These are phyloP conservation scores for Mastigamoeba balamuthi DNA, from an alignment of 78 protist genomes.

Conservation along the genomic window DNA sequence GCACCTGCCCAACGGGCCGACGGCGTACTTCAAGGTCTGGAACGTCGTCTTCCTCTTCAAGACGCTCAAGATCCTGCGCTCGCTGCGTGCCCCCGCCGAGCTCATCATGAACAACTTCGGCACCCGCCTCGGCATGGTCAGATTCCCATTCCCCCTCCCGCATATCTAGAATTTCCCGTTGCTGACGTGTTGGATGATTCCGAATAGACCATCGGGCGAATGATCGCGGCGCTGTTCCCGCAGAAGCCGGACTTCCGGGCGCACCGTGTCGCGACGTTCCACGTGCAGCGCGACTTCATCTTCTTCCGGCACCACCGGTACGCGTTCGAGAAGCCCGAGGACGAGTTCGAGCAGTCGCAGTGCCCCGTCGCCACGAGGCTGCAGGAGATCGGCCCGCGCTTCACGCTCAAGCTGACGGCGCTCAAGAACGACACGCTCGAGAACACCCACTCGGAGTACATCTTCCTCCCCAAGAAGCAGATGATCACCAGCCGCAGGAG, in stretches of 20 bases:
- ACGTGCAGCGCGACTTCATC: conserved; percentile 95
- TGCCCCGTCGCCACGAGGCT: conserved; percentile 3
- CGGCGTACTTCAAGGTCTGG: conserved; percentile 78
- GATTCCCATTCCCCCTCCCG: background rate
- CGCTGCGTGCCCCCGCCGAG: conserved; percentile 66
- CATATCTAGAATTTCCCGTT: no score
- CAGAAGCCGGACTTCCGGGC: conserved; percentile 76
- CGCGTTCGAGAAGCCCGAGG: conserved; percentile 5
- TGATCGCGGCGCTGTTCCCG: conserved; percentile 81
- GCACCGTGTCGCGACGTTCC: conserved; percentile 89
- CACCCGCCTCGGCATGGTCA: conserved; percentile 90
- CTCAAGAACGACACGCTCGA: conserved; percentile 92
- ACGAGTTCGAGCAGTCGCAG: background rate
- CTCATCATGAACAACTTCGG: conserved; percentile 83
- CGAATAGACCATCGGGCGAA: conserved; percentile 77
- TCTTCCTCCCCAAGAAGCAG: conserved; percentile 51
- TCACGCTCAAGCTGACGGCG: conserved; percentile 82
- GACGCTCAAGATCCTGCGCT: conserved; percentile 21
- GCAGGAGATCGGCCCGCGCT: conserved; percentile 96
- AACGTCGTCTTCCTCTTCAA: conserved; percentile 29
- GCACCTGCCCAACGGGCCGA: conserved; percentile 97
- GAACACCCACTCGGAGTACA: conserved; percentile 80
- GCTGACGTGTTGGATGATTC: background rate
- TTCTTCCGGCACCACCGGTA: conserved; percentile 93
- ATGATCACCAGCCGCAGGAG: conserved; percentile 49